Conservation (phyloP, 2,329 filamentous ascomycete genomes). For the Aspergillus carbonarius region DNA sequence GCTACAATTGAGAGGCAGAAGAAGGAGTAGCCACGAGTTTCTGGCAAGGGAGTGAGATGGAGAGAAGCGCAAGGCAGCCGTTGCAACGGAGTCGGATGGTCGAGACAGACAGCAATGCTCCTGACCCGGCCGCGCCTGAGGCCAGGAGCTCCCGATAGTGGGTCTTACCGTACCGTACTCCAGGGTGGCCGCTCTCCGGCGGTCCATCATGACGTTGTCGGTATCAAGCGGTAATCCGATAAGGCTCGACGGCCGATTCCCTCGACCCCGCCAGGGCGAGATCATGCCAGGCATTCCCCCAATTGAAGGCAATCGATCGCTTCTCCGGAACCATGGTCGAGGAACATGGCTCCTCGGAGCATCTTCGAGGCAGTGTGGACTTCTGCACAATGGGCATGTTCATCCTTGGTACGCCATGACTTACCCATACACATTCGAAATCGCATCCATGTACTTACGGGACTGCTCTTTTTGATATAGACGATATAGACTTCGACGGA, state of each 20-base stretch:
- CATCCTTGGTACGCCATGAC: conserved; percentile 54
- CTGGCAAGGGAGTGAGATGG: background rate
- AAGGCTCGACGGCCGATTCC: background rate
- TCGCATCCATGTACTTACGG: conserved; percentile 16
- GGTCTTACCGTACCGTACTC: conserved; percentile 24
- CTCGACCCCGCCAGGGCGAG: conserved; percentile 2
- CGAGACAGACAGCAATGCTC: conserved; percentile 19
- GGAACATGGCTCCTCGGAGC: background rate
- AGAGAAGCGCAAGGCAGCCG: conserved; percentile 3
- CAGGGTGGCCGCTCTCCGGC: background rate
- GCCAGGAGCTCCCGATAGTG: conserved; percentile 17
- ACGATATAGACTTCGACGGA: conserved; percentile 85
- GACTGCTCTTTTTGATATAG: conserved; percentile 46
- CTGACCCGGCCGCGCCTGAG: conserved; percentile 23
- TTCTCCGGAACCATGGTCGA: conserved; percentile 17
- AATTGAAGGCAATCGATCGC: background rate
- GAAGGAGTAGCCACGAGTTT: background rate
- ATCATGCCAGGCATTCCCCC: background rate
- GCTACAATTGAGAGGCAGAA: background rate
- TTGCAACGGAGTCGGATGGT: conserved; percentile 19
- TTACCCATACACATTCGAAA: conserved; percentile 5
- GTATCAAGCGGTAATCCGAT: conserved; percentile 21
- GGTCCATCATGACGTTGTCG: conserved; percentile 18
- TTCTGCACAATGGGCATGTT: conserved; percentile 65
- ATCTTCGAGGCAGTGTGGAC: conserved; percentile 41